Base-by-base conservation (phyloP, 495 filamentous ascomycete genomes). In the Podospora fimiseda region DNA sequence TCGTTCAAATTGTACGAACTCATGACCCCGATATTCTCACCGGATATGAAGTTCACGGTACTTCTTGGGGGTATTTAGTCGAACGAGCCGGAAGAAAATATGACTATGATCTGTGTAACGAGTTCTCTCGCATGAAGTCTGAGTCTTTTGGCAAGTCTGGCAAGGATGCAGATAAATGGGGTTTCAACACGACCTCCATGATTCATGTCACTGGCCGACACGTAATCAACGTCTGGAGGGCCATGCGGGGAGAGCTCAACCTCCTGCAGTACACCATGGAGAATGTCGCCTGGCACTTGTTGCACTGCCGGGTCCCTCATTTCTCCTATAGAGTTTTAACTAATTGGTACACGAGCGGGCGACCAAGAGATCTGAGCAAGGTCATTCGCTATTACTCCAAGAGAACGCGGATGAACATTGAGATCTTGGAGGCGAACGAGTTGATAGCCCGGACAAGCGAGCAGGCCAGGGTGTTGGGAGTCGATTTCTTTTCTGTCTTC, bases 141-240 rank as follows among this genome's bases (percentile, higher is more conserved):
- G 80, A 91, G 56, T 88, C 87, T 0, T 81, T 87, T 62, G 86
- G 89, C 14, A 81, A 83, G 53, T 89, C 89, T 60, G 90, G 90
- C 16, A 92, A 87, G 62, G 88, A 95, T 11, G 80, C 81, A 47
- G 89, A 96, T 64, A 77, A 79, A 58, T 98, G 93, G 92, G 93
- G 90, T 0, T 94, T 91, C 74, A 90, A 88, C 51, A 88, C 89
- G 50, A 90, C 89, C 2, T 92, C 89, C 3, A 88, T 86, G 2
- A 87, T 97, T 58, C 80, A 80, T 24, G 77, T 98, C 13, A 96
- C 90, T 0, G 93, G 93, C 3, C 82, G 93, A 55, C 93, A 98
- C 62, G 87, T 93, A 74, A 90, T 98, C 69, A 98, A 97, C 57
- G 87, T 97, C 45, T 98, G 94, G 93, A 81, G 93, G 48, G 90